phyloP scores from a whole-genome alignment of 1,139 yeast species.

The Pichiaceae sp. region DNA sequence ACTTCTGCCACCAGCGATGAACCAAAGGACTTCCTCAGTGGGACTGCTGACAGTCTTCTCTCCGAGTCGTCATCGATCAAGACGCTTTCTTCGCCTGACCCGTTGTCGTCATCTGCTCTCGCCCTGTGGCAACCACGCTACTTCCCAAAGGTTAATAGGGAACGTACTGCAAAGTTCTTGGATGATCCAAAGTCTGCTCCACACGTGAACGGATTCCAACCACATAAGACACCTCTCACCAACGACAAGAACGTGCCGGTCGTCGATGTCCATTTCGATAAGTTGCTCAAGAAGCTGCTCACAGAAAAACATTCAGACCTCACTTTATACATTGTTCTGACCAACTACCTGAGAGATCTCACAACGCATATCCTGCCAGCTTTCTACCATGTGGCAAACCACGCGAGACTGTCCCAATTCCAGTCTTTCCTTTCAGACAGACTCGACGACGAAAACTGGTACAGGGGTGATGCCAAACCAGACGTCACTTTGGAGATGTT shows the following conservation, averaged over 20 bases:
- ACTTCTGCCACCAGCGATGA: neutral
- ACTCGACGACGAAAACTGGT: slow-evolving; percentile 14
- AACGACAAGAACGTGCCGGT: slow-evolving; percentile 7
- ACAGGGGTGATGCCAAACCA: slow-evolving; percentile 4
- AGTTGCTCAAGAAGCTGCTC: slow-evolving; percentile 10
- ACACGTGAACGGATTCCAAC: slow-evolving; percentile 14
- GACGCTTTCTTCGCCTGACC: slow-evolving; percentile 6
- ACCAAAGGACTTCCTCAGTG: neutral
- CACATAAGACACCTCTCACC: slow-evolving; percentile 4
- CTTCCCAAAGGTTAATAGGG: slow-evolving; percentile 15
- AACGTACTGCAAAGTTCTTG: slow-evolving; percentile 7
- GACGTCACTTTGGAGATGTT: slow-evolving; percentile 11
- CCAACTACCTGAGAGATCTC: slow-evolving; percentile 16
- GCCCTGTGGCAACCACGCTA: slow-evolving; percentile 14
- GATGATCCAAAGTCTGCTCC: slow-evolving; percentile 8
- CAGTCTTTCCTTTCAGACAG: slow-evolving; percentile 11
- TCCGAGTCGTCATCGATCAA: slow-evolving; percentile 6
- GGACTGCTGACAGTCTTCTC: neutral
- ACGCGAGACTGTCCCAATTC: slow-evolving; percentile 13
- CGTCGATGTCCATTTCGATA: slow-evolving; percentile 15
- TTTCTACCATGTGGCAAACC: slow-evolving; percentile 13
- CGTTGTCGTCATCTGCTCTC: slow-evolving; percentile 6
- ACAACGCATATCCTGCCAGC: slow-evolving; percentile 15
- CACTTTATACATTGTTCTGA: slow-evolving; percentile 16
- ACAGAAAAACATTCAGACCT: slow-evolving; percentile 20